Evolutionary conservation across 148 eudicot genomes (phyloP).

Genomic region (Fagopyrum homotropicum): DNA sequence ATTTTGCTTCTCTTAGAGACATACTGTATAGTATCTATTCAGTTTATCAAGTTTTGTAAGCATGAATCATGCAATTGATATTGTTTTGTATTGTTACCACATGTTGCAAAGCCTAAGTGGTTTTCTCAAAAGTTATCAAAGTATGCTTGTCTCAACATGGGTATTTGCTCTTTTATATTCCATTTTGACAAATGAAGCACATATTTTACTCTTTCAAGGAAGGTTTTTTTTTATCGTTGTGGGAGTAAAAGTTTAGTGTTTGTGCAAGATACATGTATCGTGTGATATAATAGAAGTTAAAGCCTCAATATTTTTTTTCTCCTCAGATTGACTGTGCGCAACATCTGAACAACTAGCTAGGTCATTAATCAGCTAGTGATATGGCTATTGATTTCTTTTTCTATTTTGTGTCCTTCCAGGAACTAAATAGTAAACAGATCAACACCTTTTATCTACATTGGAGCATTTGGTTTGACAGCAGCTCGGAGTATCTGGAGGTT

Average conservation of each 20-base stretch:
- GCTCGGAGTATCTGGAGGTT: neutral
- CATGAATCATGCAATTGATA: neutral
- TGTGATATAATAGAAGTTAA: neutral
- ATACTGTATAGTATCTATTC: neutral
- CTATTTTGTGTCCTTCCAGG: neutral
- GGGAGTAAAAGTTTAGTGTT: neutral
- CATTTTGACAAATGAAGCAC: neutral
- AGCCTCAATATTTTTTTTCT: neutral
- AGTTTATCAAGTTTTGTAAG: neutral
- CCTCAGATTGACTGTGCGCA: neutral
- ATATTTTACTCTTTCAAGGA: neutral
- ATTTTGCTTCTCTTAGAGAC: neutral
- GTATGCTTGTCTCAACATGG: neutral
- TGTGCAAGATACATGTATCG: neutral
- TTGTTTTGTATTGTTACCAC: neutral
- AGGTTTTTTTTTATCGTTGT: neutral
- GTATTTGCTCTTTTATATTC: neutral
- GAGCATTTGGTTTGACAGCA: neutral
- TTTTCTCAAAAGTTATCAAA: neutral
- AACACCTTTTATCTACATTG: neutral
- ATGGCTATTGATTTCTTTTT: neutral
- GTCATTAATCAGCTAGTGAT: neutral
- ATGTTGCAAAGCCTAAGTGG: neutral
- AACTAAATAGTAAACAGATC: neutral
- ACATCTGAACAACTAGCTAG: neutral